Conservation (phyloP, 1,284 basidiomycete genomes). For the Inonotus obliquus region DNA sequence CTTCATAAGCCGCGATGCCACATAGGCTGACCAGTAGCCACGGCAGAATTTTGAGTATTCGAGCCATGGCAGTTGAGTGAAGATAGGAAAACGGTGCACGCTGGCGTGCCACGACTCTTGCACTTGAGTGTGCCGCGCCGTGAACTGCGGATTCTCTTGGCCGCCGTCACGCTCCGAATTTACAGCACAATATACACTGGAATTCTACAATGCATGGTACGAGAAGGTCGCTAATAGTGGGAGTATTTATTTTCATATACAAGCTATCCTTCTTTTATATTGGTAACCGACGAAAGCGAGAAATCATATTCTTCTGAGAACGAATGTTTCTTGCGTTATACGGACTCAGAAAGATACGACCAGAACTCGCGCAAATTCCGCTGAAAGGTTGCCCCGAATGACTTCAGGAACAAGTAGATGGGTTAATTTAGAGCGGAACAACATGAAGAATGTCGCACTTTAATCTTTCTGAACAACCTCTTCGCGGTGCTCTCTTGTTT, state of each 20-base stretch:
- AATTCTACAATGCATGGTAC: too few relatives aligned
- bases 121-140: neutral
- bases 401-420: neutral
- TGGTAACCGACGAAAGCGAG: too few relatives aligned
- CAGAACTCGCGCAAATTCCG: neutral
- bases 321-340: neutral
- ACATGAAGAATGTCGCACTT: neutral
- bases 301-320: too few relatives aligned
- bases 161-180: neutral
- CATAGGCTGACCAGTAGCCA: slow-evolving; percentile 32
- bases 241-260: too few relatives aligned
- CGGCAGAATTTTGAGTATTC: neutral
- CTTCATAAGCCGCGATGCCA: slow-evolving; percentile 50
- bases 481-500: neutral
- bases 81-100: neutral
- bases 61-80: slow-evolving; percentile 9
- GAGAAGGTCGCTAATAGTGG: too few relatives aligned
- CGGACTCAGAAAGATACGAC: neutral
- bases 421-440: neutral
- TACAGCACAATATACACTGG: too few relatives aligned
- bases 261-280: too few relatives aligned
- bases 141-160: neutral
- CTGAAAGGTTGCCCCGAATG: too few relatives aligned
- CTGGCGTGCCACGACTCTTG: neutral
- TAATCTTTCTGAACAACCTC: neutral